Evolutionary conservation across 805 yeast species (phyloP), one percentile per base, ranked within the genome.

Genomic region (Vanderwaltozyma yarrowii): DNA sequence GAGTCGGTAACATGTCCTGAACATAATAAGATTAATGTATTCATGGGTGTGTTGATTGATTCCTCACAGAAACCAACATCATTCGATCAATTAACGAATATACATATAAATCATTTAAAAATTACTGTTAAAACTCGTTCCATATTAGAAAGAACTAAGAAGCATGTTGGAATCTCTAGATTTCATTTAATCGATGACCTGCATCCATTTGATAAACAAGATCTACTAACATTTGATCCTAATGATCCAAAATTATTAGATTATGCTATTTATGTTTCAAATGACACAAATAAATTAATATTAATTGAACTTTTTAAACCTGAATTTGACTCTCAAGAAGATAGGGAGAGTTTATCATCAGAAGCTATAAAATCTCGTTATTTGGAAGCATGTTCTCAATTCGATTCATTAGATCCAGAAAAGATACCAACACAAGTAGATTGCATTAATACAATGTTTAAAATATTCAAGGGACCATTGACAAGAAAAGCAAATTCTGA

Each of bases 401-500:
- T 46, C 36, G 50, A 55, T 32, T 48, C 52, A 35, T 31, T 56
- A 27, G 46, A 55, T 46, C 39, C 54, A 8, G 39, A 45, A 0
- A 33, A 32, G 5, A 32, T 60, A 1, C 88, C 94, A 0, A 60
- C 73, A 3, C 71, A 77, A 3, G 54, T 71, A 0, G 72, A 70
- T 32, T 80, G 94, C 47, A 62, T 81, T 17, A 63, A 65, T 35
- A 79, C 85, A 0, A 50, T 85, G 14, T 67, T 71, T 46, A 76
- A 74, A 43, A 79, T 81, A 8, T 60, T 84, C 33, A 73, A 67
- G 44, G 88, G 86, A 2, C 89, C 94, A 0, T 56, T 85, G 17
- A 54, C 64, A 16, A 49, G 58, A 8, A 55, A 69, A 18, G 57
- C 52, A 2, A 61, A 69, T 2, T 61, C 56, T 2, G 71, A 67